Conservation (phyloP, 2,329 filamentous ascomycete genomes). For the Tricladium varicosporioides region DNA sequence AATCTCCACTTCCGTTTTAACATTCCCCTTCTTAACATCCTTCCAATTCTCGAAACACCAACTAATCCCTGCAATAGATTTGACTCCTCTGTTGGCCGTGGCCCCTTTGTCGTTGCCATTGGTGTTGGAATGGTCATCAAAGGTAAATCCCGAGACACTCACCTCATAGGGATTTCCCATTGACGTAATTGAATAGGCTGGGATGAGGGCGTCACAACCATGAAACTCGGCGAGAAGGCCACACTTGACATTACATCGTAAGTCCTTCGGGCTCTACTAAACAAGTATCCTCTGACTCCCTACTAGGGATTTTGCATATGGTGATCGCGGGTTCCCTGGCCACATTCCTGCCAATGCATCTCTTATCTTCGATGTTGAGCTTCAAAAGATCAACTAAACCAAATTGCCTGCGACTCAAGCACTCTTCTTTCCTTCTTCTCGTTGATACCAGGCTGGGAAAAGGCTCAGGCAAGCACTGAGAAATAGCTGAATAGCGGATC, state of each 20-base stretch:
- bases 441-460: constrained; percentile 14
- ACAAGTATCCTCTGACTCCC: constrained; percentile 18
- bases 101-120: constrained; percentile 74
- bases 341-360: constrained; percentile 73
- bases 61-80: constrained; percentile 57
- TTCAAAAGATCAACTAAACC: constrained; percentile 58
- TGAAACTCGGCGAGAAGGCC: constrained; percentile 90
- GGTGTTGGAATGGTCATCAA: constrained; percentile 82
- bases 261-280: constrained; percentile 26
- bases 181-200: constrained; percentile 53
- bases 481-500: constrained; percentile 9
- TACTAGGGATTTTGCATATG: constrained; percentile 63
- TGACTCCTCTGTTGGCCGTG: constrained; percentile 78
- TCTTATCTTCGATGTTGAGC: constrained; percentile 75
- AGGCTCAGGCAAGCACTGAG: constrained; percentile 13
- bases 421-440: constrained; percentile 5
- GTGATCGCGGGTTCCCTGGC: constrained; percentile 69
- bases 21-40: neutral
- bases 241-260: constrained; percentile 79
- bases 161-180: constrained; percentile 4
- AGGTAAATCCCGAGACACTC: constrained; percentile 52
- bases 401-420: neutral
- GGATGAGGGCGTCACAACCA: constrained; percentile 81
- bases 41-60: neutral
- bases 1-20: neutral